These are phyloP conservation scores for Trichosporon asahii DNA, from an alignment of 1,284 basidiomycete species.

Conservation along the genomic window DNA sequence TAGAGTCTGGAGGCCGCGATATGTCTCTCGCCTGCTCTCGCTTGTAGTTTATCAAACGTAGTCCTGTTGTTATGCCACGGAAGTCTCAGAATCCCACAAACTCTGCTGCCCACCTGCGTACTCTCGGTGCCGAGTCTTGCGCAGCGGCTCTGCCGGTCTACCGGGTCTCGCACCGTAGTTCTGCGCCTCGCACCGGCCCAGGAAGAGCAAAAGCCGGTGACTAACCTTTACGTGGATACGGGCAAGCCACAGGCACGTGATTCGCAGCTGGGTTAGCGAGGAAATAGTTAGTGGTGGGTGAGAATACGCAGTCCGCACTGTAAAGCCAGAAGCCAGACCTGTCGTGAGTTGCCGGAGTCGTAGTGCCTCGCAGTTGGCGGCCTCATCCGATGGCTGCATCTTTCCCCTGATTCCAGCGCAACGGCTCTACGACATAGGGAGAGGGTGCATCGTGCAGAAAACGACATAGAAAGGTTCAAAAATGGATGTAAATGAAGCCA, in stretches of 20 bases:
- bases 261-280: neutral
- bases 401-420: too few species aligned
- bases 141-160: neutral
- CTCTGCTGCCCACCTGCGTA: neutral
- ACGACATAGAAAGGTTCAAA: neutral
- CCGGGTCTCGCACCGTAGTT: neutral
- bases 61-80: neutral
- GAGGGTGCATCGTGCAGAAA: neutral
- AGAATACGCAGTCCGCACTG: neutral
- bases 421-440: too few species aligned
- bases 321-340: neutral
- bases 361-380: neutral
- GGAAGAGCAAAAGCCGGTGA: neutral
- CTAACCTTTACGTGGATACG: neutral
- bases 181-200: neutral
- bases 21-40: neutral
- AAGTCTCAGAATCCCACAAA: neutral
- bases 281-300: neutral
- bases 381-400: too few species aligned
- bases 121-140: neutral
- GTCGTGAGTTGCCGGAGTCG: neutral
- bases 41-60: neutral
- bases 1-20: neutral
- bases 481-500: neutral
- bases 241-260: conserved; percentile 4